phyloP scores from a whole-genome alignment of 2,329 filamentous ascomycete species.

The Ascosphaera pollenicola region DNA sequence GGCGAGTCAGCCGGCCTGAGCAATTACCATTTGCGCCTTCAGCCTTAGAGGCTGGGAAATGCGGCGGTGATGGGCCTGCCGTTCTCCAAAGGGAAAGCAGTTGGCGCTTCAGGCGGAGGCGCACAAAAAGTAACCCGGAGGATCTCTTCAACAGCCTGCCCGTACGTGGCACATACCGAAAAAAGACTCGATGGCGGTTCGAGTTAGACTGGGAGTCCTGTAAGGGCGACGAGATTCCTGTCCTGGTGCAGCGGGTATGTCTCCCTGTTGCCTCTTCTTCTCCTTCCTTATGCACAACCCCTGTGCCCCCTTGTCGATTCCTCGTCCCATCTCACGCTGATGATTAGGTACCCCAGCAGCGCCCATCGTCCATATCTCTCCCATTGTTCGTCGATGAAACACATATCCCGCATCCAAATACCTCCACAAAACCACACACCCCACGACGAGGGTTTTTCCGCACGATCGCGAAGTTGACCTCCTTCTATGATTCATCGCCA shows the following conservation, averaged over 20 bases:
- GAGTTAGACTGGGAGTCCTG: conserved; percentile 54
- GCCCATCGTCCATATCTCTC: not conserved
- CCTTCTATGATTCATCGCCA: conserved; percentile 30
- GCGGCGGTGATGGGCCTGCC: not conserved
- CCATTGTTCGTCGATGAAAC: not conserved
- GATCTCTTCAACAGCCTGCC: not conserved
- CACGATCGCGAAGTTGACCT: conserved; percentile 58
- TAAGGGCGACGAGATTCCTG: conserved; percentile 48
- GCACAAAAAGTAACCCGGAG: not conserved
- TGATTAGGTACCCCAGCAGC: conserved; percentile 1
- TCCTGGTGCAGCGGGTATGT: conserved; percentile 60
- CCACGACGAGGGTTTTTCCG: conserved; percentile 57
- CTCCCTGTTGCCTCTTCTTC: not conserved
- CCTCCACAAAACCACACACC: conserved; percentile 33
- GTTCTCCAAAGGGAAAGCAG: not conserved
- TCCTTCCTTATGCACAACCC: conserved; percentile 1
- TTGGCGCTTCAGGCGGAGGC: not conserved
- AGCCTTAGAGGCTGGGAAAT: not conserved
- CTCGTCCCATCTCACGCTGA: conserved; percentile 4
- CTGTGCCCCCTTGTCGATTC: not conserved
- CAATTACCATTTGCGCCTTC: not conserved
- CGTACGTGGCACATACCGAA: conserved; percentile 5
- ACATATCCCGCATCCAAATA: not conserved
- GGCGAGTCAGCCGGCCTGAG: not conserved
- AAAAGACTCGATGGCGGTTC: conserved; percentile 57